Evolutionary conservation across 2,329 filamentous ascomycete species (phyloP).

Genomic region (Colletotrichum orchidophilum): DNA sequence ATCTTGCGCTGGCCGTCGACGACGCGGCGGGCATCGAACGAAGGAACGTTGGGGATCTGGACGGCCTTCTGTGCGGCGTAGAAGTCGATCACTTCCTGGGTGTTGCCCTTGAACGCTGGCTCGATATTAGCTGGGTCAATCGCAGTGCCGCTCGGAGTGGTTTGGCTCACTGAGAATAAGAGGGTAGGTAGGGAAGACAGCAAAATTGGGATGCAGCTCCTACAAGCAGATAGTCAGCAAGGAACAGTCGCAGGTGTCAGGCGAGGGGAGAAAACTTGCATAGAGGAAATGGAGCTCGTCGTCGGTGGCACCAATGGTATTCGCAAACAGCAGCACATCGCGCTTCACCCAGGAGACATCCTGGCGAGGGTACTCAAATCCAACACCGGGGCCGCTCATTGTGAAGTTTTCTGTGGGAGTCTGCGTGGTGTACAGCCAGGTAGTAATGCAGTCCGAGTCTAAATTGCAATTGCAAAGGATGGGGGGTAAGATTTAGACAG

Average conservation of each 20-base stretch:
- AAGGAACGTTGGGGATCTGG: constrained; percentile 79
- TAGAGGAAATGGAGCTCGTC: constrained; percentile 95
- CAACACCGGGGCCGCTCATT: constrained; percentile 62
- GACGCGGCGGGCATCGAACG: constrained; percentile 77
- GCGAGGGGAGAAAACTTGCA: constrained; percentile 58
- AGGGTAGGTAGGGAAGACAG: constrained; percentile 89
- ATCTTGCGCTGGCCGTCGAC: constrained; percentile 88
- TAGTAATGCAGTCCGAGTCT: neutral
- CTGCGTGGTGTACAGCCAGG: neutral
- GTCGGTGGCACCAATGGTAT: constrained; percentile 84
- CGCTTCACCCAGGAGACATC: constrained; percentile 88
- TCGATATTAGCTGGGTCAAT: constrained; percentile 17
- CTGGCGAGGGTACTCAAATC: constrained; percentile 81
- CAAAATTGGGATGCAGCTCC: constrained; percentile 89
- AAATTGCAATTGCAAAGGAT: constrained; percentile 3
- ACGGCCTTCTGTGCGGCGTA: constrained; percentile 74
- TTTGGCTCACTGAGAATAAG: constrained; percentile 74
- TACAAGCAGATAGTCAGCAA: constrained; percentile 44
- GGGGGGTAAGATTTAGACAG: neutral
- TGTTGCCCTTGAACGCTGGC: constrained; percentile 78
- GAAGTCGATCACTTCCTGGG: constrained; percentile 85
- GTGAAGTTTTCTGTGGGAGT: neutral
- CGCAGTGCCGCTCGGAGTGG: neutral
- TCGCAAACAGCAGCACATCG: constrained; percentile 89
- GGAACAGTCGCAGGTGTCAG: neutral